A percentile compares a stretch with the other conserved stretches of the same genome.
These are phyloP conservation scores for Calendula officinalis DNA, from an alignment of 129 eudicot genomes.

Conservation along the genomic window DNA sequence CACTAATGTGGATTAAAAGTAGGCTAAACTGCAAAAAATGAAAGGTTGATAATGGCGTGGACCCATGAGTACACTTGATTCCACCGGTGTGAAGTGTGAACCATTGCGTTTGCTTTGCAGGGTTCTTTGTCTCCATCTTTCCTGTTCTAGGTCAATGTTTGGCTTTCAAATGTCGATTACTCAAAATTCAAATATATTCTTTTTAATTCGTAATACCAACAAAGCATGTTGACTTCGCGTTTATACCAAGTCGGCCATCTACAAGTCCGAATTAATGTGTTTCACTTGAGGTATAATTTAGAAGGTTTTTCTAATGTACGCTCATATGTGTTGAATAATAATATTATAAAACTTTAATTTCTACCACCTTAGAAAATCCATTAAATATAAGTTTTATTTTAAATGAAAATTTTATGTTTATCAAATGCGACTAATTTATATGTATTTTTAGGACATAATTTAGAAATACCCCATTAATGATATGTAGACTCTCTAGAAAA, in stretches of 20 bases:
- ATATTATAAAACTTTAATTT: no score
- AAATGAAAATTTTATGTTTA: no score
- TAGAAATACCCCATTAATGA: no score
- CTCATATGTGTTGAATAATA: no score
- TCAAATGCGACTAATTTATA: no score
- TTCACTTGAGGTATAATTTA: no score
- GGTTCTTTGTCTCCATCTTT: constrained; percentile 2
- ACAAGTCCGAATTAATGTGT: no score
- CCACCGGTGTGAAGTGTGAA: constrained; percentile 16
- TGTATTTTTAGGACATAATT: no score
- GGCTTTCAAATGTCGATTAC: background rate
- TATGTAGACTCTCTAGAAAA: no score
- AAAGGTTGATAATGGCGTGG: constrained; percentile 11
- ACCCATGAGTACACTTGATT: constrained; percentile 8
- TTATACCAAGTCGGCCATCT: background rate
- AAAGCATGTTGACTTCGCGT: background rate
- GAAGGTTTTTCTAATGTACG: no score
- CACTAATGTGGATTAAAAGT: constrained; percentile 5
- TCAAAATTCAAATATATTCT: background rate
- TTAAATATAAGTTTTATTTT: no score
- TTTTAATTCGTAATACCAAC: background rate
- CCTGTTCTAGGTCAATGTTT: constrained; percentile 1
- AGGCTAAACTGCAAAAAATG: background rate
- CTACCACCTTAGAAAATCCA: no score
- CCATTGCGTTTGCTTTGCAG: background rate